Percentiles rank a stretch among this genome's conserved stretches.
phyloP scores from a whole-genome alignment of 1,139 yeast genomes.

The Geotrichum klebahnii region DNA sequence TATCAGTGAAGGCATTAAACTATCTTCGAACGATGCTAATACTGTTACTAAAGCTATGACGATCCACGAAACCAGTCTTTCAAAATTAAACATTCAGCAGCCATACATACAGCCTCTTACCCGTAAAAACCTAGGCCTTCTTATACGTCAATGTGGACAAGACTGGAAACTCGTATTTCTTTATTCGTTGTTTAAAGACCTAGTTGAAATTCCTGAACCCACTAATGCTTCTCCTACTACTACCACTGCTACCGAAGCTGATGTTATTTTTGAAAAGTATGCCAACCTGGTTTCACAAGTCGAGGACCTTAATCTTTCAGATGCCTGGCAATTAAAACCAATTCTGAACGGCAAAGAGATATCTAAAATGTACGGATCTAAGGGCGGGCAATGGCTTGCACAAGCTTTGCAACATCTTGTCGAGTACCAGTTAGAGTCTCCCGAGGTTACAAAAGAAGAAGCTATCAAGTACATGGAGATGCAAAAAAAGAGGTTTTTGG shows the following conservation, averaged over 20 bases:
- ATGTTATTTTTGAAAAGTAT: conserved; percentile 20
- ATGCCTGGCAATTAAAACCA: conserved; percentile 39
- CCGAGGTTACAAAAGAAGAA: conserved; percentile 50
- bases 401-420: conserved; percentile 52
- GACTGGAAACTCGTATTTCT: conserved; percentile 48
- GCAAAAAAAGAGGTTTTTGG: conserved; percentile 13
- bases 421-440: conserved; percentile 73
- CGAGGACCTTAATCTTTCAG: conserved; percentile 26
- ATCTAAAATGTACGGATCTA: conserved; percentile 46
- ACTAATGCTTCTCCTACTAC: no score
- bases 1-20: conserved; percentile 65
- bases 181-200: conserved; percentile 27
- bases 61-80: no score
- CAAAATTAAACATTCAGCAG: no score
- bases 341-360: conserved; percentile 57
- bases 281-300: conserved; percentile 26
- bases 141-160: conserved; percentile 53
- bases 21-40: conserved; percentile 56
- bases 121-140: conserved; percentile 62
- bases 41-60: conserved; percentile 44
- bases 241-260: conserved; percentile 3
- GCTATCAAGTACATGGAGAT: conserved; percentile 37
- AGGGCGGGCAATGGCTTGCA: conserved; percentile 86
- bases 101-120: no score
- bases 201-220: conserved; percentile 10